These are phyloP conservation scores for Pythium pectinolyticum DNA, from an alignment of 352 stramenopile genomes.

Conservation along the genomic window DNA sequence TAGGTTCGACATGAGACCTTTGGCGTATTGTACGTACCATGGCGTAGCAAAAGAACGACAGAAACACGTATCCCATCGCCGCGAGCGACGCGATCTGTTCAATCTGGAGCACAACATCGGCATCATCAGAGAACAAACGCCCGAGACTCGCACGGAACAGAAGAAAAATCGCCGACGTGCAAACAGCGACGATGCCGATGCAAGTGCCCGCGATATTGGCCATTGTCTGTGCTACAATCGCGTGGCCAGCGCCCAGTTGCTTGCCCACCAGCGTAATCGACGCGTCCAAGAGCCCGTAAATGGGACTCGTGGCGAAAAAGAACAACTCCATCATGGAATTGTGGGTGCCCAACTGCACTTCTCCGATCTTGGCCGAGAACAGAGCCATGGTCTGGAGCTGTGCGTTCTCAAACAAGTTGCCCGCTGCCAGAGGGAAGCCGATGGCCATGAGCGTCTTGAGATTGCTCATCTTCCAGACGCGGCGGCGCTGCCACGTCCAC, in stretches of 20 bases:
- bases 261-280: conserved; percentile 63
- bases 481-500: conserved; percentile 52
- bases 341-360: conserved; percentile 74
- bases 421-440: conserved; percentile 51
- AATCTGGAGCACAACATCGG: conserved; percentile 51
- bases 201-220: conserved; percentile 51
- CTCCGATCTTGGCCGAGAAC: conserved; percentile 63
- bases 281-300: conserved; percentile 63
- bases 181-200: conserved; percentile 37
- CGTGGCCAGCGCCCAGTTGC: conserved; percentile 55
- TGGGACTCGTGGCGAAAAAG: conserved; percentile 83
- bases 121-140: conserved; percentile 64
- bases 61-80: conserved; percentile 55
- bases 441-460: conserved; percentile 50
- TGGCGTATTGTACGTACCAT: conserved; percentile 36
- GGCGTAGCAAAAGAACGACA: conserved; percentile 76
- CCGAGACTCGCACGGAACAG: conserved; percentile 43
- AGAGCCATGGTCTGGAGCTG: conserved; percentile 79
- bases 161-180: conserved; percentile 52
- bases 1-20: background rate
- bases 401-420: conserved; percentile 76
- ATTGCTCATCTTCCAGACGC: conserved; percentile 37
- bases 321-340: conserved; percentile 87
- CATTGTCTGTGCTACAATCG: conserved; percentile 38
- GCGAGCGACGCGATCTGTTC: conserved; percentile 57